Conservation (phyloP, 805 yeast genomes). For the Ogataea minuta region DNA sequence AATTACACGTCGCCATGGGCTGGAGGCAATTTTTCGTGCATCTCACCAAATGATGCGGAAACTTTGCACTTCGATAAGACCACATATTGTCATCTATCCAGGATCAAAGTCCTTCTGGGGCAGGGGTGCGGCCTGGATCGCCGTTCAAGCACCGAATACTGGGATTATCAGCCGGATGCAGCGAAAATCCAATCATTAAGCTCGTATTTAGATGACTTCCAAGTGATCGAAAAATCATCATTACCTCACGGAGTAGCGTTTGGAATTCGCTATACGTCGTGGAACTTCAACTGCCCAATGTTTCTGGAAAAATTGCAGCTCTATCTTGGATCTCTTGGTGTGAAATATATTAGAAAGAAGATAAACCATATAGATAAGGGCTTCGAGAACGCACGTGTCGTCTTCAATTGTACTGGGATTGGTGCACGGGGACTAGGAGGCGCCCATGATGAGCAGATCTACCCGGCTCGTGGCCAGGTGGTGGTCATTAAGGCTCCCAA, state of each 20-base stretch:
- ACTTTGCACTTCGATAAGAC: conserved; percentile 51
- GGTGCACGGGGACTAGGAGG: conserved; percentile 67
- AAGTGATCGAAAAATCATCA: conserved; percentile 35
- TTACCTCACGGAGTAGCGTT: conserved; percentile 52
- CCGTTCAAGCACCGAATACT: conserved; percentile 55
- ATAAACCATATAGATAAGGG: conserved; percentile 60
- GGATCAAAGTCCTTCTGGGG: conserved; percentile 44
- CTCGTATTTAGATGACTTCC: conserved; percentile 49
- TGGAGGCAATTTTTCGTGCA: conserved; percentile 60
- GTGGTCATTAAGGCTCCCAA: conserved; percentile 72
- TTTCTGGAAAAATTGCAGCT: conserved; percentile 48
- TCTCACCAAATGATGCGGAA: conserved; percentile 56
- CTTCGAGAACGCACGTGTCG: conserved; percentile 40
- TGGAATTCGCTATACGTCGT: conserved; percentile 58
- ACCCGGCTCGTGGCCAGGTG: conserved; percentile 81
- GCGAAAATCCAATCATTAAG: conserved; percentile 47
- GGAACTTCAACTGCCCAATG: conserved; percentile 72
- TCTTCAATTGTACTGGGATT: conserved; percentile 77
- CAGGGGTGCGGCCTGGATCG: conserved; percentile 51
- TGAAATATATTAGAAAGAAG: conserved; percentile 45
- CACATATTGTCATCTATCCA: conserved; percentile 50
- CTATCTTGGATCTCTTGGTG: conserved; percentile 48
- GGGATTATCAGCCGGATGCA: conserved; percentile 49
- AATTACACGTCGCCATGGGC: conserved; percentile 83
- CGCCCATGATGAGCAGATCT: conserved; percentile 56